Conservation (phyloP, 768 basidiomycete genomes). For the Boletus sensibilis region DNA sequence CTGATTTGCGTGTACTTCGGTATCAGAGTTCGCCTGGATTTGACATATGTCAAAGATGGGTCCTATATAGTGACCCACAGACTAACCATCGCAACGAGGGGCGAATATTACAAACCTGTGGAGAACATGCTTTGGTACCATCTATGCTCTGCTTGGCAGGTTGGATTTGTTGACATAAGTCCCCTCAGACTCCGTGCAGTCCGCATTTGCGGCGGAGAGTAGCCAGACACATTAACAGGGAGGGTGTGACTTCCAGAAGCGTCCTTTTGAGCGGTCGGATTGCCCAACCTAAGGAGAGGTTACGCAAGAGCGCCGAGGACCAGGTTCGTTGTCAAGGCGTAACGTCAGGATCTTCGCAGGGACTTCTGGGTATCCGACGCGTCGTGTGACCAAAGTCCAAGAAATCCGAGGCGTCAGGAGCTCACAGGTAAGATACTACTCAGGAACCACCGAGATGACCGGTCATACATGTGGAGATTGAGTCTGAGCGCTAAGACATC, state of each 20-base stretch:
- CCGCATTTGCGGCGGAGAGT: conserved; percentile 1
- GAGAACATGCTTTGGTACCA: not conserved
- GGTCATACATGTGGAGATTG: not conserved
- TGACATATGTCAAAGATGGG: not conserved
- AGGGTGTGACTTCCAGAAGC: not conserved
- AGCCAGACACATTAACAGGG: not conserved
- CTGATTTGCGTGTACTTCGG: not conserved
- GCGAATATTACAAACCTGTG: not conserved
- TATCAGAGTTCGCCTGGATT: not conserved
- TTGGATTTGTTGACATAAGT: not conserved
- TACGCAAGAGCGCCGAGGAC: not conserved
- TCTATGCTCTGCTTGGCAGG: conserved; percentile 3
- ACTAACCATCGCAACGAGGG: not conserved
- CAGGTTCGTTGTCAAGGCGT: not conserved
- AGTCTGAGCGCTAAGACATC: not conserved
- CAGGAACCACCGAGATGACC: not conserved
- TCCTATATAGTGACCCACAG: not conserved
- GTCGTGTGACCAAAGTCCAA: not conserved
- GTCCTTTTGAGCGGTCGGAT: not conserved
- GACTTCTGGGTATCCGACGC: not conserved
- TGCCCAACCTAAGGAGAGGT: not conserved
- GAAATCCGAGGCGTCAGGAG: not conserved
- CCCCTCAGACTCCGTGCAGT: not conserved
- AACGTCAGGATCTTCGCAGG: conserved; percentile 15
- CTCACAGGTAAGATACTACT: not conserved